phyloP scores from a whole-genome alignment of 495 filamentous ascomycete species.

The Copromyces sp. region DNA sequence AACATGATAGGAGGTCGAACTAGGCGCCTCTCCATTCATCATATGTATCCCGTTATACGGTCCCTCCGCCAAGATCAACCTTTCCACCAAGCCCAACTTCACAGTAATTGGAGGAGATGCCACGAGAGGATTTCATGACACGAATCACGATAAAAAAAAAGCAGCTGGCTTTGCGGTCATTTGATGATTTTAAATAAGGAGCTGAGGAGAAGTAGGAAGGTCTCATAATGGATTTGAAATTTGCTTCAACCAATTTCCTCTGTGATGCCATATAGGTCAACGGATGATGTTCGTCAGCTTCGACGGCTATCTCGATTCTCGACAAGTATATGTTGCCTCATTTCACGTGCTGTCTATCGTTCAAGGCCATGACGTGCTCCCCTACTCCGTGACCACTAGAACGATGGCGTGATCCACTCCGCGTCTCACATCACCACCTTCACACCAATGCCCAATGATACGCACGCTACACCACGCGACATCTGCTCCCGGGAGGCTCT shows the following conservation, averaged over 20 bases:
- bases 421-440: slow-evolving; percentile 14
- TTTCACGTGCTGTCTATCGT: not conserved
- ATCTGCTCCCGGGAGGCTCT: not conserved
- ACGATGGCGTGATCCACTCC: slow-evolving; percentile 20
- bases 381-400: not conserved
- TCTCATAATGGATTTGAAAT: not conserved
- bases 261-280: not conserved
- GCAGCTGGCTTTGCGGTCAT: not conserved
- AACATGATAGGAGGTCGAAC: not conserved
- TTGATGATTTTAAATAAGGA: not conserved
- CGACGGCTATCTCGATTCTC: not conserved
- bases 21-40: not conserved
- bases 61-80: not conserved
- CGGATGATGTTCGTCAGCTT: not conserved
- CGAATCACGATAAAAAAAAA: not conserved
- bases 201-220: not conserved
- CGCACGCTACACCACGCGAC: not conserved
- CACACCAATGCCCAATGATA: not conserved
- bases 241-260: not conserved
- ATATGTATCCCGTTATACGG: not conserved
- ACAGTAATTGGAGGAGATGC: not conserved
- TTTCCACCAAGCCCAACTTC: not conserved
- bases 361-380: slow-evolving; percentile 1
- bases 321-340: not conserved
- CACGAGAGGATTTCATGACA: not conserved